phyloP scores from a whole-genome alignment of 2,329 filamentous ascomycete species.

The Aspergillus transmontanensis region DNA sequence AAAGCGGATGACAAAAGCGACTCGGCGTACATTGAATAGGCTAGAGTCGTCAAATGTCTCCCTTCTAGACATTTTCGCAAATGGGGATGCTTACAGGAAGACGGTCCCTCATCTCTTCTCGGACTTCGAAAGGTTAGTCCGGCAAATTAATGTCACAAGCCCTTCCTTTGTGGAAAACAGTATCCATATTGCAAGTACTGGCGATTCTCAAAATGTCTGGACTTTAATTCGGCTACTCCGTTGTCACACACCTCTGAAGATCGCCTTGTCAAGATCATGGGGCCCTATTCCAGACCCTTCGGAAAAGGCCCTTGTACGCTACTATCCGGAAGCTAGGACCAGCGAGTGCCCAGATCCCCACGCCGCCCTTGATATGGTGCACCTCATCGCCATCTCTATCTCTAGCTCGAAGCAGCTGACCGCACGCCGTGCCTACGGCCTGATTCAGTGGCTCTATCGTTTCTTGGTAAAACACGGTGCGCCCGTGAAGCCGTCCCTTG shows the following conservation, averaged over 20 bases:
- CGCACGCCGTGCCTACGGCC: constrained; percentile 46
- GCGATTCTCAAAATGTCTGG: constrained; percentile 29
- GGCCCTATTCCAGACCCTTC: constrained; percentile 23
- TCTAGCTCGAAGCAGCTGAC: constrained; percentile 40
- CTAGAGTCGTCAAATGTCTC: constrained; percentile 31
- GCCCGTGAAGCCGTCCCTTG: constrained; percentile 46
- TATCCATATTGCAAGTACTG: constrained; percentile 34
- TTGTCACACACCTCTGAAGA: constrained; percentile 41
- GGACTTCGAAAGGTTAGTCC: constrained; percentile 34
- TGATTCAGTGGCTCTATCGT: constrained; percentile 51
- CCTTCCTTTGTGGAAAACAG: constrained; percentile 33
- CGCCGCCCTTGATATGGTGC: constrained; percentile 46
- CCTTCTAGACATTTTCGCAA: constrained; percentile 31
- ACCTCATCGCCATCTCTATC: constrained; percentile 49
- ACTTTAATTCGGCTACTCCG: constrained; percentile 38
- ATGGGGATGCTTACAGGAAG: constrained; percentile 29
- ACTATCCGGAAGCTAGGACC: constrained; percentile 24
- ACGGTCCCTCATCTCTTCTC: constrained; percentile 29
- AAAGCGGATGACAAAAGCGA: constrained; percentile 26
- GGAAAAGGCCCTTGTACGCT: constrained; percentile 30
- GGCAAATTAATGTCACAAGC: constrained; percentile 37
- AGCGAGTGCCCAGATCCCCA: constrained; percentile 34
- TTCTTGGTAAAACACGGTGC: constrained; percentile 47
- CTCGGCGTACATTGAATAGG: constrained; percentile 26
- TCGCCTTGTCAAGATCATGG: constrained; percentile 39